These are phyloP conservation scores for Fagus crenata DNA, from an alignment of 306 rosid species.

Conservation along the genomic window DNA sequence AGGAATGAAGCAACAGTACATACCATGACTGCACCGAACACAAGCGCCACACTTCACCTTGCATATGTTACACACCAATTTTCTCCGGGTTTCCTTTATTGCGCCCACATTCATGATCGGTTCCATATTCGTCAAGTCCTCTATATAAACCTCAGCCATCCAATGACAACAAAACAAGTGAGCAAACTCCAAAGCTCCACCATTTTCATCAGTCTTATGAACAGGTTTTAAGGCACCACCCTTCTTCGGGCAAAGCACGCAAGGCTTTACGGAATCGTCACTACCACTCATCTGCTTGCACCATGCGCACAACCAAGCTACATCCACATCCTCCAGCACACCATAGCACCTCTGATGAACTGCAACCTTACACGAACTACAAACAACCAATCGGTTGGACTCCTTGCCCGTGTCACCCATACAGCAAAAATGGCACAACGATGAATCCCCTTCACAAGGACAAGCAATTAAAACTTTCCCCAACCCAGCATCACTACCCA, in stretches of 20 bases:
- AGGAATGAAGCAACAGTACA: conserved; percentile 48
- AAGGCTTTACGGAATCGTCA: conserved; percentile 51
- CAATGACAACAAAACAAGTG: conserved; percentile 91
- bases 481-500: conserved; percentile 81
- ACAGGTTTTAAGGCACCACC: conserved; percentile 91
- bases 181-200: conserved; percentile 51
- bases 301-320: conserved; percentile 86
- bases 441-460: conserved; percentile 58
- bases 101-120: conserved; percentile 75
- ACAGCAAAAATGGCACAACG: conserved; percentile 77
- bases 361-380: conserved; percentile 66
- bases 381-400: conserved; percentile 55
- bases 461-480: conserved; percentile 57
- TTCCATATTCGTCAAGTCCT: conserved; percentile 76
- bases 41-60: conserved; percentile 88
- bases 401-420: conserved; percentile 45
- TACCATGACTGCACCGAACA: conserved; percentile 97
- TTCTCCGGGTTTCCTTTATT: conserved; percentile 67
- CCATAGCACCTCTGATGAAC: conserved; percentile 93
- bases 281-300: conserved; percentile 55
- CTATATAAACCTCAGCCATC: conserved; percentile 88
- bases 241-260: conserved; percentile 87
- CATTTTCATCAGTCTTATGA: conserved; percentile 34
- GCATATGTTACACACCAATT: conserved; percentile 77
- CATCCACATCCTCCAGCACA: conserved; percentile 44